Base-by-base conservation (phyloP, 2,329 filamentous ascomycete genomes). In the Parastagonospora nodorum region DNA sequence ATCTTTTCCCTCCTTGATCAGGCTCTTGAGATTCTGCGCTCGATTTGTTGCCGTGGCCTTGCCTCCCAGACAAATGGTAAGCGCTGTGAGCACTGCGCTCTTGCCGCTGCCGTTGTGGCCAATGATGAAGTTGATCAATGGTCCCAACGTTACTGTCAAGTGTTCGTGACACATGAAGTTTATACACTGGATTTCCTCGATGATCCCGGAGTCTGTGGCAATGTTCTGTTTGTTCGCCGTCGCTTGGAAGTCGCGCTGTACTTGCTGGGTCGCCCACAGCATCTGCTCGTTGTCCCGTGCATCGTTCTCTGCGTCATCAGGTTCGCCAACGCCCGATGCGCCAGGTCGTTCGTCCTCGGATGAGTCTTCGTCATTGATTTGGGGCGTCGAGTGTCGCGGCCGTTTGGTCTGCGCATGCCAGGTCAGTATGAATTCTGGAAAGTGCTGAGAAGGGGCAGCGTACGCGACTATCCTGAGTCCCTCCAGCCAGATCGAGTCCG, bases 91-190 rank as follows among this genome's bases (percentile, higher is more conserved):
- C 11, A 97, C 88, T 2, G 94, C 94, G 72, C 94, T 99, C 78
- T 99, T 99, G 31, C 94, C 94, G 69, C 93, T 97, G 29, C 94
- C 94, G 69, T 99, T 99, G 73, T 96, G 92, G 12, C 94, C 94
- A 48, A 97, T 92, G 55, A 99, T 92, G 75, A 99, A 99, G 74
- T 99, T 99, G 73, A 99, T 95, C 32, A 97, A 79, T 0, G 94
- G 94, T 0, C 94, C 94, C n/a, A 99, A 80, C 49, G 88, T 84
- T 52, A 96, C 89, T 37, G 88, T 85, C 14, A 97, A 82, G 48
- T 88, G 86, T 38, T 86, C 80, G 71, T 99, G 94, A 67, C 93
- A 97, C 94, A 97, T 97, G 75, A 97, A 97, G 72, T 97, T 97
- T 63, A 86, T 84, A 71, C 92, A 95, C 32, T 86, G 88, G 48